Evolutionary conservation across 768 basidiomycete genomes (phyloP).

Genomic region (Lentinula boryana): DNA sequence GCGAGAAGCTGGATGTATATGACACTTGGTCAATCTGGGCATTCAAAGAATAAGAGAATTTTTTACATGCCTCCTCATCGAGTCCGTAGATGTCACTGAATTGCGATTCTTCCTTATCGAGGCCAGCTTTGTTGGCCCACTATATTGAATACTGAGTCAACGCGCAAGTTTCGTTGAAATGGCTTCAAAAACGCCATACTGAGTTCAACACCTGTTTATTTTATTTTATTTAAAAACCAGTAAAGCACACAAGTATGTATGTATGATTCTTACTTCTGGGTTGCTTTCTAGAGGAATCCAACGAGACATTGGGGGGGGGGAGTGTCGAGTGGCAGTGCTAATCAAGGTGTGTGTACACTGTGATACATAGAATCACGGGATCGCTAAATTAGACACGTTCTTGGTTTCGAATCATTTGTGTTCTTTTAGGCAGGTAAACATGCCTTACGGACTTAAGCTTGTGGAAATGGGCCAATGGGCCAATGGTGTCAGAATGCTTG

Average conservation of each 20-base stretch:
- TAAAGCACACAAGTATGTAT: not conserved
- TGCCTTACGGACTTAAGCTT: too few relatives aligned
- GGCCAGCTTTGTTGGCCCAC: slow-evolving; percentile 71
- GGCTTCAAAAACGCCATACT: slow-evolving; percentile 22
- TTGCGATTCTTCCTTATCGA: slow-evolving; percentile 38
- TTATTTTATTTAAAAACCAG: not conserved
- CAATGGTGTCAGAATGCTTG: too few relatives aligned
- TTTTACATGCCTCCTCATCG: slow-evolving; percentile 50
- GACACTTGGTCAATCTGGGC: not conserved
- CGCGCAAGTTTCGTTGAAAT: not conserved
- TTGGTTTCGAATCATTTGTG: not conserved
- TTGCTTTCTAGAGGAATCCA: slow-evolving; percentile 86
- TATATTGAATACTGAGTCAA: slow-evolving; percentile 16
- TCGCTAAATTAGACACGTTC: not conserved
- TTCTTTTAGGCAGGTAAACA: too few relatives aligned
- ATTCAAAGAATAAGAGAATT: not conserved
- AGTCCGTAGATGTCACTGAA: slow-evolving; percentile 74
- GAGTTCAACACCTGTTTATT: slow-evolving; percentile 46
- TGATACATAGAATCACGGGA: not conserved
- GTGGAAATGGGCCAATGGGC: too few relatives aligned
- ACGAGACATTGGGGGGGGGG: slow-evolving; percentile 15
- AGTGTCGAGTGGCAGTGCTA: not conserved
- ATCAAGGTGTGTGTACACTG: too few relatives aligned
- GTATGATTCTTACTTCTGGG: slow-evolving; percentile 29
- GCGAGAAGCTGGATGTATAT: slow-evolving; percentile 46